phyloP scores from a whole-genome alignment of 331 rosid species.

The Rhamnella rubrinervis region DNA sequence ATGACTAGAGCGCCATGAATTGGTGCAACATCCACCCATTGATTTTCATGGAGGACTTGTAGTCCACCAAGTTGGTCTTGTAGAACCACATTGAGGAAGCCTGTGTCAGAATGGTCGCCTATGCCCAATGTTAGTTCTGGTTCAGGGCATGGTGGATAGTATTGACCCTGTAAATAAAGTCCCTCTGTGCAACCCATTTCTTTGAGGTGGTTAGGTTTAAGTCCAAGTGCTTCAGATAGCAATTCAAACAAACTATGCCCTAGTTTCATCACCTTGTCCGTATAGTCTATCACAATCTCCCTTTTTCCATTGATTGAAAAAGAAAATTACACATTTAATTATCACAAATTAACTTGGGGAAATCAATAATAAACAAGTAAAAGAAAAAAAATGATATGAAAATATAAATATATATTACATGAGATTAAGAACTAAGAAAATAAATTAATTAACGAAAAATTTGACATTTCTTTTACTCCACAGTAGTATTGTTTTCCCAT shows the following conservation, averaged over 20 bases:
- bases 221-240: constrained; percentile 30
- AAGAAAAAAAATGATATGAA: too few relatives aligned
- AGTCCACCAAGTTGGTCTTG: constrained; percentile 36
- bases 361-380: too few relatives aligned
- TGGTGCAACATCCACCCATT: constrained; percentile 27
- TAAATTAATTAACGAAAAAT: too few relatives aligned
- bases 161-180: constrained; percentile 14
- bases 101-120: constrained; percentile 22
- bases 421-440: too few relatives aligned
- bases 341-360: too few relatives aligned
- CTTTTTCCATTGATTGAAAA: constrained; percentile 9
- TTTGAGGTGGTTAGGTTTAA: constrained; percentile 20
- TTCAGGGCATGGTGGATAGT: constrained; percentile 35
- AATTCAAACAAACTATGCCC: constrained; percentile 26
- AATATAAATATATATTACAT: too few relatives aligned
- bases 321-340: too few relatives aligned
- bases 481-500: too few relatives aligned
- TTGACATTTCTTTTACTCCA: too few relatives aligned
- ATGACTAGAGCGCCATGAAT: constrained; percentile 29
- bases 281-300: constrained; percentile 38
- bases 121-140: constrained; percentile 31
- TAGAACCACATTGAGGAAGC: constrained; percentile 32
- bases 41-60: constrained; percentile 26
- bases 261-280: constrained; percentile 21
- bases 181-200: constrained; percentile 29